Base-by-base conservation (phyloP, 176 grass and related monocot species). In the Zizania latifolia region DNA sequence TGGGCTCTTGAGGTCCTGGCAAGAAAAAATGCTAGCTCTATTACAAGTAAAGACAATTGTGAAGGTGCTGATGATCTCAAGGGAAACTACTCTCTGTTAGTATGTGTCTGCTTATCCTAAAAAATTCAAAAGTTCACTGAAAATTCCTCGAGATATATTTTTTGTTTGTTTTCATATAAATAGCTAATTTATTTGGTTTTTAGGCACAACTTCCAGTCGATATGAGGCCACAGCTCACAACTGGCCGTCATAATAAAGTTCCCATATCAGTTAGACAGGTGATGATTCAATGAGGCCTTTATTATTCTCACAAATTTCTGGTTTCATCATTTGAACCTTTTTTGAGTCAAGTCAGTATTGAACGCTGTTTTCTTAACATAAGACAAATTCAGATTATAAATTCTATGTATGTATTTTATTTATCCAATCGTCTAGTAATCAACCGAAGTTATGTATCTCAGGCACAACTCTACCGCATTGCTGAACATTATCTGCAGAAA, bases 1-100 rank as follows among this genome's bases (percentile, higher is more conserved):
- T 98, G 94, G 94, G 94, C 94, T 38, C 86, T 92, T 77, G 94
- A 98, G 75, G 65, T 98, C 70, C 72, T 98, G 60, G 94, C 94
- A 79, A 91, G 94, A 82, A 98, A 98, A 83, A 93, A 87, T 88
- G 74, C 86, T 39, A 89, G 72, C 58, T 86, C 84, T 71, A 36
- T 71, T 75, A 70, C 67, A 75, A 89, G 53, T 62, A 87, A 92
- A 75, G 94, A 98, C 35, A 75, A 73, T 72, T 46, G 40, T 65
- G 84, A 91, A 86, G 84, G 85, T 51, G 65, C 75, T 72, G 73
- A 74, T 72, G 43, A 79, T 81, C 85, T 94, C 51, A 89, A 85
- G 79, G 89, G 67, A 39, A 88, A 86, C 7, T 94, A 89, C 77
- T 86, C 89, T 78, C 62, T 90, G 74, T 57, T 98, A 65, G 94